Percentiles rank a stretch among this genome's conserved stretches.
These are phyloP conservation scores for Penicillium parvum DNA, from an alignment of 495 filamentous ascomycete genomes.

Conservation along the genomic window DNA sequence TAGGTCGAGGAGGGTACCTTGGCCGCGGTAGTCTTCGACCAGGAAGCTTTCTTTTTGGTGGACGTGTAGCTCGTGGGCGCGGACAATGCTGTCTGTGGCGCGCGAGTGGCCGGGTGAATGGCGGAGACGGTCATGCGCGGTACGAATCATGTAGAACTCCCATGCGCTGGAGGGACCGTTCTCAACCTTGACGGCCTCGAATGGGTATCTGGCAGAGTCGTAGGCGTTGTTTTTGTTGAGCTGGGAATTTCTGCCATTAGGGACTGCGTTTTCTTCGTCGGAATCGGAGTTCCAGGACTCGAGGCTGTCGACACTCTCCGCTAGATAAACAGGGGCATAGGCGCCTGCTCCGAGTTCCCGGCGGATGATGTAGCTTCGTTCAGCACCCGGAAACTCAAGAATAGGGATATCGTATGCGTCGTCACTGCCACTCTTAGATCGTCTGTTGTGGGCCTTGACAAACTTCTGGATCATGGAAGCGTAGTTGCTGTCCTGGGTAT, in stretches of 20 bases:
- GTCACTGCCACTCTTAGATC: constrained; percentile 47
- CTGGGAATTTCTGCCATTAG: constrained; percentile 16
- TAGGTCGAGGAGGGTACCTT: constrained; percentile 89
- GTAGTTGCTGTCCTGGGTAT: constrained; percentile 54
- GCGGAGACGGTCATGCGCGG: constrained; percentile 68
- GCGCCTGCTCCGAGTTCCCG: constrained; percentile 90
- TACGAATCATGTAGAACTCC: constrained; percentile 96
- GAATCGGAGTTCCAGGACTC: constrained; percentile 39
- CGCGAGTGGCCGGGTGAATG: constrained; percentile 41
- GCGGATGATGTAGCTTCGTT: constrained; percentile 66
- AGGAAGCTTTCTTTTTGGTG: constrained; percentile 83
- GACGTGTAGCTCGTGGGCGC: constrained; percentile 81
- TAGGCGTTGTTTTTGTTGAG: constrained; percentile 15
- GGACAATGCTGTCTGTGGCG: constrained; percentile 68
- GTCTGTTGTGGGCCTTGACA: constrained; percentile 61
- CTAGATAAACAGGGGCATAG: constrained; percentile 90
- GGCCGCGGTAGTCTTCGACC: constrained; percentile 78
- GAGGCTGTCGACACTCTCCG: constrained; percentile 61
- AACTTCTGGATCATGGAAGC: constrained; percentile 74
- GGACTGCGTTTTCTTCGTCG: constrained; percentile 35
- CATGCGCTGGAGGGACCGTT: constrained; percentile 73
- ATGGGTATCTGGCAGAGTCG: constrained; percentile 40
- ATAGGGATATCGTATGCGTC: constrained; percentile 57
- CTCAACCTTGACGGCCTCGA: constrained; percentile 93
- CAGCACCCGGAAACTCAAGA: constrained; percentile 60